Evolutionary conservation across 768 basidiomycete species (phyloP).

Genomic region (Cubamyces sp.): DNA sequence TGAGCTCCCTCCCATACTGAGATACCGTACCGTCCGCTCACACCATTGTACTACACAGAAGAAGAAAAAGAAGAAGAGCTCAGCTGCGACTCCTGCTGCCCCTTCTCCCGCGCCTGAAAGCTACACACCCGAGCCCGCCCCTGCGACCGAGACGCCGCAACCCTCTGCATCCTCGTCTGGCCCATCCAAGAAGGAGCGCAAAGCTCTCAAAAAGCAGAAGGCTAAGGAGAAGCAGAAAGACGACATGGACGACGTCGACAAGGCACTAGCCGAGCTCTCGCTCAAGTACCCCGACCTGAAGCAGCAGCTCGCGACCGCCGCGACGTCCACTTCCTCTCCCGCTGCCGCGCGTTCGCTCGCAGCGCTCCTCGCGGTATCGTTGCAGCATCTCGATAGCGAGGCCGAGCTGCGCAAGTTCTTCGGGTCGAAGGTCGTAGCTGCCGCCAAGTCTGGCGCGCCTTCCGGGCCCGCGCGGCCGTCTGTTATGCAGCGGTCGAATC

Average conservation of each 20-base stretch:
- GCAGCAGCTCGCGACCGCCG: constrained; percentile 38
- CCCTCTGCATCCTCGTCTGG: constrained; percentile 11
- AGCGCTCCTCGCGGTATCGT: constrained; percentile 76
- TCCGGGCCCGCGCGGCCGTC: constrained; percentile 38
- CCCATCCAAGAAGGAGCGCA: constrained; percentile 51
- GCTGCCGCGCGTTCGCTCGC: constrained; percentile 39
- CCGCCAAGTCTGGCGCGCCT: constrained; percentile 49
- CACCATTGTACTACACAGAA: constrained; percentile 28
- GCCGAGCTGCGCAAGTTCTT: constrained; percentile 94
- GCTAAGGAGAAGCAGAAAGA: constrained; percentile 57
- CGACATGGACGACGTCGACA: constrained; percentile 79
- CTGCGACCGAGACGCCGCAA: neutral
- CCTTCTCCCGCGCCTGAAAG: constrained; percentile 7
- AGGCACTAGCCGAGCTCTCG: constrained; percentile 83
- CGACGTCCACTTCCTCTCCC: constrained; percentile 28
- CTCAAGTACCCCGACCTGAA: constrained; percentile 67
- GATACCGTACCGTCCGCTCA: neutral
- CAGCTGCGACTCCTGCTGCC: constrained; percentile 11
- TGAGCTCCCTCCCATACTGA: constrained; percentile 14
- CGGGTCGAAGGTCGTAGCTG: constrained; percentile 84
- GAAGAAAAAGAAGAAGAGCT: constrained; percentile 36
- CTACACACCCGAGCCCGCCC: neutral
- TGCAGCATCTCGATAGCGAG: constrained; percentile 82
- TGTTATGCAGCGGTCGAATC: constrained; percentile 59
- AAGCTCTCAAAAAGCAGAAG: constrained; percentile 64